These are phyloP conservation scores for Hypoxylon lienhwacheense DNA, from an alignment of 495 filamentous ascomycete species.

Conservation along the genomic window DNA sequence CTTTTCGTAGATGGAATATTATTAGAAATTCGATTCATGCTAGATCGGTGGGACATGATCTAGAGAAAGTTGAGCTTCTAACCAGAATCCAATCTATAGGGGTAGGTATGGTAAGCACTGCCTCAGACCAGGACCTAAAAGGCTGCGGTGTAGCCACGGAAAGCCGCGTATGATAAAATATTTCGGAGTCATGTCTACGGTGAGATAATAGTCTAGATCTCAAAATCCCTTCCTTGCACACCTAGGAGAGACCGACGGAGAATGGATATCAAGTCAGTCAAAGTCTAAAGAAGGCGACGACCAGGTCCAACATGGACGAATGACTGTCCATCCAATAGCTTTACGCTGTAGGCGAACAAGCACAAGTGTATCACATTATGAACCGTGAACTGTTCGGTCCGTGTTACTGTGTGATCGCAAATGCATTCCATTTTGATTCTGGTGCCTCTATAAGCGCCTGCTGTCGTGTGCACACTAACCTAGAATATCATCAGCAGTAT, in stretches of 20 bases:
- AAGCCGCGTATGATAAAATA: no score
- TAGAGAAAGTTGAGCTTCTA: no score
- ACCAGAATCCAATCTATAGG: no score
- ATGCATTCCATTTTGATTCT: not conserved
- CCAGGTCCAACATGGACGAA: slow-evolving; percentile 13
- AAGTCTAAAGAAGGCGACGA: slow-evolving; percentile 13
- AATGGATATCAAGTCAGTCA: not conserved
- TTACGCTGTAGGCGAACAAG: slow-evolving; percentile 32
- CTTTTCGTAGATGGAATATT: no score
- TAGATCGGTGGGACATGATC: no score
- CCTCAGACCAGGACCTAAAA: not conserved
- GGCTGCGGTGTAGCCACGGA: slow-evolving; percentile 9
- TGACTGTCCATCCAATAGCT: slow-evolving; percentile 27
- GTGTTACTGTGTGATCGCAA: slow-evolving; percentile 28
- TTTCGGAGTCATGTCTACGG: no score
- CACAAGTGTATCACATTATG: slow-evolving; percentile 22
- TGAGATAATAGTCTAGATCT: not conserved
- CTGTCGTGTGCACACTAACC: not conserved
- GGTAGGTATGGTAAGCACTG: no score
- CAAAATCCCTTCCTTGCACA: not conserved
- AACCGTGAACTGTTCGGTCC: slow-evolving; percentile 7
- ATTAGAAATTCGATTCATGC: no score
- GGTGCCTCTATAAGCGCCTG: slow-evolving; percentile 1
- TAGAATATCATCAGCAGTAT: not conserved
- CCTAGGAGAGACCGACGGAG: not conserved